Evolutionary conservation across 2,329 filamentous ascomycete genomes (phyloP), one percentile per base, ranked within the genome.

Genomic region (Camptophora hylomeconis): DNA sequence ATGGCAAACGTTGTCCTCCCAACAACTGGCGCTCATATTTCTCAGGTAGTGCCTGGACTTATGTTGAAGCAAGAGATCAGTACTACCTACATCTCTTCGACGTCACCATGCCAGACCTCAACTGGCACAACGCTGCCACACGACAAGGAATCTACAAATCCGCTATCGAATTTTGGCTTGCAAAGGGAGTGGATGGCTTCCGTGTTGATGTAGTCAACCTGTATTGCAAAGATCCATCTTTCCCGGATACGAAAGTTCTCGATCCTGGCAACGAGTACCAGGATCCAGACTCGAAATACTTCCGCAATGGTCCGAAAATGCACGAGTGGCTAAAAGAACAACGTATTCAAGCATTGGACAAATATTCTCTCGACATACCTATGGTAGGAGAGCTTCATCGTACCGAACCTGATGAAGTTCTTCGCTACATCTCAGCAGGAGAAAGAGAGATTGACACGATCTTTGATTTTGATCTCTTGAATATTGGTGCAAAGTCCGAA

Each of bases 41-140:
- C 29, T 46, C 47, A 2, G 52, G 54, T 8, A 27, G 20, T 35
- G 29, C 26, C 10, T 35, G 32, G 32, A 16, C 15, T 19, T 35
- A 24, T 12, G 28, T 11, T 8, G 15, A 17, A n/a, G n/a, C 7
- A 7, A 4, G 29, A 13, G 20, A 32, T 10, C 20, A 82, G 48
- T 82, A 80, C 47, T 82, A 79, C 44, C 64, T 82, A 1, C 71
- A 76, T 37, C 61, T 84, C 8, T 84, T 80, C 48, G 69, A 72
- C 6, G 65, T 65, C 5, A 67, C 76, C 37, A 78, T 83, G 49
- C 78, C 80, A 0, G 80, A 84, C 42, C 58, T 84, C 8, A 84
- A 84, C 50, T 84, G 77, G 77, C 75, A 82, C 44, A 77, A 73
- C 31, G 54, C 59, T 0, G 66, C 64, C 12, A 65, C 71, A 0